Evolutionary conservation across 2,329 filamentous ascomycete species (phyloP).

Genomic region (Neocatenulostroma microsporum): DNA sequence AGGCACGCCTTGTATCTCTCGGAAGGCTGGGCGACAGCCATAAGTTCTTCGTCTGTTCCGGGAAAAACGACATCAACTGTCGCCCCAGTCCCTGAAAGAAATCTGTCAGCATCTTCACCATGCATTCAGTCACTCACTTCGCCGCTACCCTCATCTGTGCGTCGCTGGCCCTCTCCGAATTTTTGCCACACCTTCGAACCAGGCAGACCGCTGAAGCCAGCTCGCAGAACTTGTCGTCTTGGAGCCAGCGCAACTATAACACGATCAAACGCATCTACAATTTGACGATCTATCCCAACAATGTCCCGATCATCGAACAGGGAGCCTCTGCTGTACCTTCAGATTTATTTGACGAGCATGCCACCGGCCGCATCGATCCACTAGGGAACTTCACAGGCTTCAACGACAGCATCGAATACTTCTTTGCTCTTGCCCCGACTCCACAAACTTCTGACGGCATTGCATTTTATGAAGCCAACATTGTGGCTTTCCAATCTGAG

Average conservation of each 20-base stretch:
- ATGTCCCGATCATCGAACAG: constrained; percentile 29
- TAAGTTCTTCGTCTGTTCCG: too few species aligned
- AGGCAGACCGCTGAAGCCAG: too few species aligned
- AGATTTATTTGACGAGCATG: constrained; percentile 33
- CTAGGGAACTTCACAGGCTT: constrained; percentile 38
- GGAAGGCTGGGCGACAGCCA: too few species aligned
- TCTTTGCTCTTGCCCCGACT: constrained; percentile 36
- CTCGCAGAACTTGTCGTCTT: constrained; percentile 1
- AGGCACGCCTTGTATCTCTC: too few species aligned
- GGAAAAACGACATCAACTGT: too few species aligned
- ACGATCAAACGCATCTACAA: constrained; percentile 36
- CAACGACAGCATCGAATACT: constrained; percentile 39
- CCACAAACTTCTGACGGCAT: constrained; percentile 17
- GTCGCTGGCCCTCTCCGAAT: too few species aligned
- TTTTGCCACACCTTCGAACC: too few species aligned
- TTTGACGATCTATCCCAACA: constrained; percentile 35
- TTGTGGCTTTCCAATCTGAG: constrained; percentile 17
- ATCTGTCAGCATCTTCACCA: too few species aligned
- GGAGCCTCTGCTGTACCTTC: constrained; percentile 32
- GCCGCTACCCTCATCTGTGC: too few species aligned
- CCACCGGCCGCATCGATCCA: constrained; percentile 35
- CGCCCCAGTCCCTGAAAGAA: too few species aligned
- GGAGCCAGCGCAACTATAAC: constrained; percentile 28
- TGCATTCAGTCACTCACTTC: too few species aligned
- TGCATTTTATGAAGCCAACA: constrained; percentile 17